Base-by-base conservation (phyloP, 805 yeast species). In the Yarrowia keelungensis region DNA sequence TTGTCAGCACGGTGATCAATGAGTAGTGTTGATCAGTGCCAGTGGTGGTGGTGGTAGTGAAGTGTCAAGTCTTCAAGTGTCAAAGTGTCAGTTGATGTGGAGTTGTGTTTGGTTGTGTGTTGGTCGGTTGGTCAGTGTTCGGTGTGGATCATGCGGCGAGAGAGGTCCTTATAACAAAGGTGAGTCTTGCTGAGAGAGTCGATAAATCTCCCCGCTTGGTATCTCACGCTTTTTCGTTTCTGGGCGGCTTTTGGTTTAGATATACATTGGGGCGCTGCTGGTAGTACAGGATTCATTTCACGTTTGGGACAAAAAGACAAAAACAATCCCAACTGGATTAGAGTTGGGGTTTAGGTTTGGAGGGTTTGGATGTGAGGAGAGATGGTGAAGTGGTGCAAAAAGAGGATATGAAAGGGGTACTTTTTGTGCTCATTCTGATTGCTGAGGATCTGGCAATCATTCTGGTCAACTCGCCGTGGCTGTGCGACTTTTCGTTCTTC, bases 191-290 rank as follows among this genome's bases (percentile, higher is more conserved):
- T 19, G 36, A 35, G 26, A 12, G 61, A 54, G 61, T 51, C 58
- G 58, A 51, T 51, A 38, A 39, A 54, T 54, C 45, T 54, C 61
- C 61, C 61, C 61, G 61, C 61, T 54, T 54, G 61, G 32, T 39
- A 54, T 26, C 36, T 15, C 45, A 39, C 46, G 16, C 46, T 54
- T 54, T 54, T 54, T 54, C 46, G 61, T 54, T 54, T 54, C 46
- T 41, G 46, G 61, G 46, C 46, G 61, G 61, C 61, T 54, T 54
- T 54, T 54, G 61, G 59, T 53, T 53, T 38, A 53, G 46, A 54
- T 54, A 54, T 54, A 54, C 61, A 54, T 54, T 54, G 61, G 61
- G 59, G 59, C 59, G 45, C 58, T 39, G 46, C 61, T 54, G 36
- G 39, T 39, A 54, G 61, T 39, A 54, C 32, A 26, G 43, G 36